Percentiles rank a stretch among this genome's conserved stretches.
These are phyloP conservation scores for Penicillium sp. DNA, from an alignment of 2,329 filamentous ascomycete genomes.

Conservation along the genomic window DNA sequence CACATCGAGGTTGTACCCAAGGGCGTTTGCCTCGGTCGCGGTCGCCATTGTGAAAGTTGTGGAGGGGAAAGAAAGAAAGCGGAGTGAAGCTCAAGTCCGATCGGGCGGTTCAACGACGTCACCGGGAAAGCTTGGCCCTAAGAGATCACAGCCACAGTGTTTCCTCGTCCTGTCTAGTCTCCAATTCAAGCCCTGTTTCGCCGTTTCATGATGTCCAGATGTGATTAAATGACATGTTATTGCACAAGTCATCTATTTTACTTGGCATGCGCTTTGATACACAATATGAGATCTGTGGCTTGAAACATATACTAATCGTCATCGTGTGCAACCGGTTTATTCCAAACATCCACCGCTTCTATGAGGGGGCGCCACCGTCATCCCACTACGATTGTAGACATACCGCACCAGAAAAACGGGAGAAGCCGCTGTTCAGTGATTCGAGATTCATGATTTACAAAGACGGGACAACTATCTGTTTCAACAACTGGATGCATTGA, in stretches of 20 bases:
- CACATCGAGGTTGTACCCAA: conserved; percentile 63
- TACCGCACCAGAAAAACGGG: too few species aligned
- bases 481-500: background rate
- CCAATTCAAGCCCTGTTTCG: too few species aligned
- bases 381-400: background rate
- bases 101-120: conserved; percentile 17
- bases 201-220: too few species aligned
- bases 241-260: background rate
- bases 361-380: background rate
- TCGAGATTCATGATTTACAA: too few species aligned
- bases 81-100: conserved; percentile 4
- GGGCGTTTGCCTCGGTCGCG: conserved; percentile 23
- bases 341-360: background rate
- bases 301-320: background rate
- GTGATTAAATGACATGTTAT: background rate
- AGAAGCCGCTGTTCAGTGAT: too few species aligned
- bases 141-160: background rate
- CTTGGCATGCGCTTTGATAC: background rate
- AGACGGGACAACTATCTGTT: background rate
- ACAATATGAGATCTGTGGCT: background rate
- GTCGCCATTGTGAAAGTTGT: conserved; percentile 27
- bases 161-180: background rate
- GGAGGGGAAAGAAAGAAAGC: conserved; percentile 3
- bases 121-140: conserved; percentile 15
- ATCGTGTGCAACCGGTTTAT: background rate